A percentile compares a stretch with the other conserved stretches of the same genome.
Conservation (phyloP, 805 yeast genomes). For the Jamesozyma jinghongensis region DNA sequence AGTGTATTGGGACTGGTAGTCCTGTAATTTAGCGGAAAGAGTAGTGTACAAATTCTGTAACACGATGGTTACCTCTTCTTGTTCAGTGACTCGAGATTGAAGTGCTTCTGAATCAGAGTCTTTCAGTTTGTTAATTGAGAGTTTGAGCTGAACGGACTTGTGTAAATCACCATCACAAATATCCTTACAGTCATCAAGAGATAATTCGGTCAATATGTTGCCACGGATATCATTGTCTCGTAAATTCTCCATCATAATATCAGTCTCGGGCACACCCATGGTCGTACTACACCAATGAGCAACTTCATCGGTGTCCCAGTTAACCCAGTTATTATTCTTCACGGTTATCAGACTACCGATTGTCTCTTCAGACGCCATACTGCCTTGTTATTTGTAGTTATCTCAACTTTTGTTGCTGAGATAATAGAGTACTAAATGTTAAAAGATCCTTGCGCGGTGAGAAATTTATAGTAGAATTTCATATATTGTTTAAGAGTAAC, state of each 20-base stretch:
- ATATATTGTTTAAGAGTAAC: no score
- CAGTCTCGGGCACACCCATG: conserved; percentile 10
- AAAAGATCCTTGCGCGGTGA: background rate
- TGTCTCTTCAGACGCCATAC: background rate
- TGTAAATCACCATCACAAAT: conserved; percentile 51
- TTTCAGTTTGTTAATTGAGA: conserved; percentile 47
- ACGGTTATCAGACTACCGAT: background rate
- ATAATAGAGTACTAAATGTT: background rate
- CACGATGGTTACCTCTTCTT: conserved; percentile 27
- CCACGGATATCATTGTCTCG: conserved; percentile 36
- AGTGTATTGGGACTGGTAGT: conserved; percentile 26
- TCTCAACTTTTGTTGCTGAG: no score
- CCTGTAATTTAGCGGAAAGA: conserved; percentile 21
- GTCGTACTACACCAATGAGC: conserved; percentile 19
- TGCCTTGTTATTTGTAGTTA: no score
- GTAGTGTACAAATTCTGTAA: conserved; percentile 21
- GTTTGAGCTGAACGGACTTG: conserved; percentile 51
- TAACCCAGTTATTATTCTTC: background rate
- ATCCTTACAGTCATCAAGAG: conserved; percentile 63
- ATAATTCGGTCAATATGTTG: conserved; percentile 56
- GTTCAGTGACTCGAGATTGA: conserved; percentile 14
- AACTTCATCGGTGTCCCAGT: conserved; percentile 23
- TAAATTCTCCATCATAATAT: conserved; percentile 11
- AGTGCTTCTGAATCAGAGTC: conserved; percentile 12
- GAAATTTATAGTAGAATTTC: no score